phyloP scores from a whole-genome alignment of 345 rosid species.

The Eucalyptus guilfoylei region DNA sequence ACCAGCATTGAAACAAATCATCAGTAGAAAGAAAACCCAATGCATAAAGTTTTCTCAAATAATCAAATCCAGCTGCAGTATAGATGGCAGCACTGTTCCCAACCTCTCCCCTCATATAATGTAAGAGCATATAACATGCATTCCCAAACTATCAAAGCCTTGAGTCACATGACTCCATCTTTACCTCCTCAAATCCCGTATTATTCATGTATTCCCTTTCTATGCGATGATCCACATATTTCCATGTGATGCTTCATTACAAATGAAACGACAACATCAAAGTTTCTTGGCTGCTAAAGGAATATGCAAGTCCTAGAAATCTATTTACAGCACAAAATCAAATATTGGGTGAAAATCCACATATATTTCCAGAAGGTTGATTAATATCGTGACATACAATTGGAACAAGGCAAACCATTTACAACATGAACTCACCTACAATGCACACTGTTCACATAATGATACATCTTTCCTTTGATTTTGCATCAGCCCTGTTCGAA shows the following conservation, averaged over 20 bases:
- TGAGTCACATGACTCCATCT: not conserved
- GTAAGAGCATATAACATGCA: not conserved
- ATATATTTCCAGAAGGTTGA: not conserved
- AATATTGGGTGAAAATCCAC: not conserved
- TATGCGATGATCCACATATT: not conserved
- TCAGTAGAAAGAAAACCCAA: not conserved
- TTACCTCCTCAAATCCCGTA: not conserved
- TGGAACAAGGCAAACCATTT: not conserved
- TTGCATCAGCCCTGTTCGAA: slow-evolving; percentile 44
- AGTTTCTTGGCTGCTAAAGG: not conserved
- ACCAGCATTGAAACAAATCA: not conserved
- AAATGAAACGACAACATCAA: not conserved
- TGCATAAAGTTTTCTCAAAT: not conserved
- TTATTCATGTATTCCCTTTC: not conserved
- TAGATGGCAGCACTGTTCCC: not conserved
- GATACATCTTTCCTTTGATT: slow-evolving; percentile 28
- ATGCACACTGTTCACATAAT: not conserved
- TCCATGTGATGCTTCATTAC: not conserved
- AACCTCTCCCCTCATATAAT: not conserved
- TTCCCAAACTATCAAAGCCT: not conserved
- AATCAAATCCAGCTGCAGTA: not conserved
- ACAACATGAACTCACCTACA: not conserved
- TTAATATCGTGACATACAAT: not conserved
- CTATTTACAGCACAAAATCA: not conserved
- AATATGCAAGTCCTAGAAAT: not conserved